A percentile compares a stretch with the other conserved stretches of the same genome.
These are phyloP conservation scores for Aquilaria yunnanensis DNA, from an alignment of 345 rosid genomes.

Conservation along the genomic window DNA sequence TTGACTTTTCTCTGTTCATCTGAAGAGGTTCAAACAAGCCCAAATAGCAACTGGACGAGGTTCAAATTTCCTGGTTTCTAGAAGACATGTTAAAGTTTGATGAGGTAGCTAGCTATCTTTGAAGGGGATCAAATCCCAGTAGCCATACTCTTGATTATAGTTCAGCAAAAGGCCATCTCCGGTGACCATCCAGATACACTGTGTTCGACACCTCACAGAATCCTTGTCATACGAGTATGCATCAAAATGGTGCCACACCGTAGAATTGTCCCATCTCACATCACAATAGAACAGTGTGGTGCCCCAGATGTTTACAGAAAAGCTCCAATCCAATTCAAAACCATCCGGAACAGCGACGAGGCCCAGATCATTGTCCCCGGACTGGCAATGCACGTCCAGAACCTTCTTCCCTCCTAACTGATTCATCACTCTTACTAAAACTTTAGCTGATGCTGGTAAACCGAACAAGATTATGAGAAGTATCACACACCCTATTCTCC, in stretches of 20 bases:
- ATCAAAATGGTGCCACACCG: conserved; percentile 12
- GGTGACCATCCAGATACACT: conserved; percentile 7
- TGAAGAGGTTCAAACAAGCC: no score
- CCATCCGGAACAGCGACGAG: neutral
- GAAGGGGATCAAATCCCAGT: conserved; percentile 13
- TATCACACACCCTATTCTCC: neutral
- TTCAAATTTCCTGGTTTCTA: no score
- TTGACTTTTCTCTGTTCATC: no score
- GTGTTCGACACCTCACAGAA: conserved; percentile 4
- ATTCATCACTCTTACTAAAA: conserved; percentile 9
- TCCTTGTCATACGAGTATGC: conserved; percentile 7
- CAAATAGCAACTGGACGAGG: no score
- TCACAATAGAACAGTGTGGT: conserved; percentile 15
- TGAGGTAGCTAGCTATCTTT: neutral
- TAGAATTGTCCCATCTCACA: conserved; percentile 11
- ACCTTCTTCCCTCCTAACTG: conserved; percentile 2
- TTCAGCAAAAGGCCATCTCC: neutral
- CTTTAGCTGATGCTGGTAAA: neutral
- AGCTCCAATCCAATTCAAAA: conserved; percentile 7
- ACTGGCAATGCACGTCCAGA: conserved; percentile 16
- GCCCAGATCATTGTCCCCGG: conserved; percentile 11
- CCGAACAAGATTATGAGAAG: conserved; percentile 1
- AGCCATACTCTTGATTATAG: neutral
- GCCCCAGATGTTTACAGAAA: conserved; percentile 15
- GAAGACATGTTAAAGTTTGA: no score